Evolutionary conservation across 108 stramenopile genomes (phyloP).

Genomic region (Cyclostephanos tholiformis): DNA sequence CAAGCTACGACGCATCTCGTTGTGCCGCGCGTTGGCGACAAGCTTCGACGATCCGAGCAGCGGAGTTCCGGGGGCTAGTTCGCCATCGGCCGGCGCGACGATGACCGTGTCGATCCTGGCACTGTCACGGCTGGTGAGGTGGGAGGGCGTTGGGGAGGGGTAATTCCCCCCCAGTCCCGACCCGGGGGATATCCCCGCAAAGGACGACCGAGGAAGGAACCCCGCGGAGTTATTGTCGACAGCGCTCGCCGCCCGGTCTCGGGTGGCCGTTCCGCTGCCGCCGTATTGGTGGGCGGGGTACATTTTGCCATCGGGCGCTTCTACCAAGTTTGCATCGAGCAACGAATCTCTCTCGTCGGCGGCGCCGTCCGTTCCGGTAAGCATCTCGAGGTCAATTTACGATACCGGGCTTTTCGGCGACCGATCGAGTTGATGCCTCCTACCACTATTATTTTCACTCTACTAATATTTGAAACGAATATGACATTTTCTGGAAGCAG

Average conservation of each 20-base stretch:
- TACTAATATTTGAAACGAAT: too few relatives aligned
- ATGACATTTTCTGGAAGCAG: too few relatives aligned
- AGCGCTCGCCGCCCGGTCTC: background rate
- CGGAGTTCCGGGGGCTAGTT: slow-evolving; percentile 4
- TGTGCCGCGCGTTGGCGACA: slow-evolving; percentile 1
- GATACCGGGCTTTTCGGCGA: too few relatives aligned
- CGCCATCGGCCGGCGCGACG: slow-evolving; percentile 6
- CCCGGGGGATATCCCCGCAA: background rate
- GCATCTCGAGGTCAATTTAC: background rate
- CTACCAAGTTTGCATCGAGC: background rate
- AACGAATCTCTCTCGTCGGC: background rate
- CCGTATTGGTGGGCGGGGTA: background rate
- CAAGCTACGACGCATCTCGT: slow-evolving; percentile 5
- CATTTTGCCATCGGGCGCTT: background rate
- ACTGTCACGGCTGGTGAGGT: background rate
- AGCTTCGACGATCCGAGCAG: slow-evolving; percentile 22
- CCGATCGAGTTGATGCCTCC: too few relatives aligned
- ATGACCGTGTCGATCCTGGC: slow-evolving; percentile 6
- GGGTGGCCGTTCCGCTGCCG: background rate
- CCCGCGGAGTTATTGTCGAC: background rate
- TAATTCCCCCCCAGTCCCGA: background rate
- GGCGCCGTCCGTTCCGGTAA: background rate
- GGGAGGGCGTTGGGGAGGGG: background rate
- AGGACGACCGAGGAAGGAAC: background rate
- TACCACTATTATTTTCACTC: too few relatives aligned